Percentiles rank a stretch among this genome's conserved stretches.
These are phyloP conservation scores for Canna indica DNA, from an alignment of 176 grass and related monocot genomes.

Conservation along the genomic window DNA sequence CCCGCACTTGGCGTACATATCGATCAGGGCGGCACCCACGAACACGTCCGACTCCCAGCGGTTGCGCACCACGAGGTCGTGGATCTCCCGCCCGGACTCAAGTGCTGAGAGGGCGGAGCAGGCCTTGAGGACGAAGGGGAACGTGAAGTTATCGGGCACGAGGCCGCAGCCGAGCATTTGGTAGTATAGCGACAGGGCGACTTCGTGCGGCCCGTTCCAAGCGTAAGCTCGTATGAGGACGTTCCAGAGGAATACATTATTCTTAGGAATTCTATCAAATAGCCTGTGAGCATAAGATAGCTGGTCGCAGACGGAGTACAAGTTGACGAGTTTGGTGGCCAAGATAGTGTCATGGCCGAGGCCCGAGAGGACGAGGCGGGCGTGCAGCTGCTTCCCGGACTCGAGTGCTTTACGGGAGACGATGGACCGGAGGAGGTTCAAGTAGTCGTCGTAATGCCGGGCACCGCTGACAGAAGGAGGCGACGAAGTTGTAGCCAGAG, in stretches of 20 bases:
- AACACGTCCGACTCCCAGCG: constrained; percentile 42
- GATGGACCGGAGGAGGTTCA: constrained; percentile 34
- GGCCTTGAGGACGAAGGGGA: constrained; percentile 55
- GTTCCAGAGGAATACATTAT: constrained; percentile 65
- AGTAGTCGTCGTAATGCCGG: constrained; percentile 27
- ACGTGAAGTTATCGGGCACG: constrained; percentile 55
- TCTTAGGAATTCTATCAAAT: constrained; percentile 56
- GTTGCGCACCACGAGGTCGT: constrained; percentile 21
- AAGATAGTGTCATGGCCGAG: constrained; percentile 25
- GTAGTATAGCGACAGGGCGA: constrained; percentile 30
- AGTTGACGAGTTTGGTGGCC: constrained; percentile 40
- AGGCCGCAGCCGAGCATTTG: constrained; percentile 37
- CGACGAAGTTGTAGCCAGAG: too few species aligned
- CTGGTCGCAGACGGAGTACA: constrained; percentile 34
- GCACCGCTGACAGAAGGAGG: not conserved
- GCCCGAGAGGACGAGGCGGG: constrained; percentile 38
- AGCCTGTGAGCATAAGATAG: constrained; percentile 28
- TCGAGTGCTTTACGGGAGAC: constrained; percentile 27
- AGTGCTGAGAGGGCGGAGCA: constrained; percentile 45
- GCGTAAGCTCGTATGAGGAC: constrained; percentile 51
- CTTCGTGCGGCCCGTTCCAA: constrained; percentile 39
- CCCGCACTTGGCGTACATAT: constrained; percentile 74
- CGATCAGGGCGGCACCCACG: constrained; percentile 33
- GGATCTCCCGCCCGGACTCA: constrained; percentile 31
- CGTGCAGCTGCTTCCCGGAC: constrained; percentile 44